phyloP scores from a whole-genome alignment of 208 protist species.

The Trypanosoma scelopori region DNA sequence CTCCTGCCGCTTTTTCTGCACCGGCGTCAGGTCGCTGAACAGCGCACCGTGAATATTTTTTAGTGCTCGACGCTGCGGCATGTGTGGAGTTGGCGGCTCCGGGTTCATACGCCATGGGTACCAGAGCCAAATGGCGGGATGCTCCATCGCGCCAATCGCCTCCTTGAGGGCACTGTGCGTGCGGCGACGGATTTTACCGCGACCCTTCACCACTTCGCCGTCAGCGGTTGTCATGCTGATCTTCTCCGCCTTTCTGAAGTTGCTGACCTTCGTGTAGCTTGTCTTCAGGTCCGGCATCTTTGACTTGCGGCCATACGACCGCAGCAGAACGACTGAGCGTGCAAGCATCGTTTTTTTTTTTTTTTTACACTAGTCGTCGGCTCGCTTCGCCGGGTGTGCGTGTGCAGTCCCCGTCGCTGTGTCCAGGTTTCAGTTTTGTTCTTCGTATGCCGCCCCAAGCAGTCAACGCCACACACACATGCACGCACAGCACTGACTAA shows the following conservation, averaged over 20 bases:
- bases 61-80: slow-evolving; percentile 83
- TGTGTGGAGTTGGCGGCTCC: slow-evolving; percentile 85
- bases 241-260: slow-evolving; percentile 84
- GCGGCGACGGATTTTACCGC: slow-evolving; percentile 75
- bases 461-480: no score
- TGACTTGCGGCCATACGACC: slow-evolving; percentile 56
- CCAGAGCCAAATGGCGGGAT: slow-evolving; percentile 91
- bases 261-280: slow-evolving; percentile 74
- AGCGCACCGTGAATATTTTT: slow-evolving; percentile 91
- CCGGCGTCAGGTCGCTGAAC: slow-evolving; percentile 71
- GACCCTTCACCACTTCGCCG: slow-evolving; percentile 82
- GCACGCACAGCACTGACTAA: no score
- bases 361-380: background rate
- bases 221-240: slow-evolving; percentile 65
- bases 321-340: slow-evolving; percentile 34
- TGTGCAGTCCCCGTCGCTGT: background rate
- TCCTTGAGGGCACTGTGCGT: slow-evolving; percentile 84
- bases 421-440: no score
- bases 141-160: slow-evolving; percentile 84
- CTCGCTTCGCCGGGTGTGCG: background rate
- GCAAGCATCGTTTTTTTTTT: slow-evolving; percentile 40
- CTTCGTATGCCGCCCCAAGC: no score
- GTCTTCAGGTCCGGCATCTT: slow-evolving; percentile 73
- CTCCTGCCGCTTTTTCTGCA: slow-evolving; percentile 89
- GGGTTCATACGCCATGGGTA: slow-evolving; percentile 93